These are phyloP conservation scores for Prototheca cutis DNA, from an alignment of 163 green algal genomes.

Conservation along the genomic window DNA sequence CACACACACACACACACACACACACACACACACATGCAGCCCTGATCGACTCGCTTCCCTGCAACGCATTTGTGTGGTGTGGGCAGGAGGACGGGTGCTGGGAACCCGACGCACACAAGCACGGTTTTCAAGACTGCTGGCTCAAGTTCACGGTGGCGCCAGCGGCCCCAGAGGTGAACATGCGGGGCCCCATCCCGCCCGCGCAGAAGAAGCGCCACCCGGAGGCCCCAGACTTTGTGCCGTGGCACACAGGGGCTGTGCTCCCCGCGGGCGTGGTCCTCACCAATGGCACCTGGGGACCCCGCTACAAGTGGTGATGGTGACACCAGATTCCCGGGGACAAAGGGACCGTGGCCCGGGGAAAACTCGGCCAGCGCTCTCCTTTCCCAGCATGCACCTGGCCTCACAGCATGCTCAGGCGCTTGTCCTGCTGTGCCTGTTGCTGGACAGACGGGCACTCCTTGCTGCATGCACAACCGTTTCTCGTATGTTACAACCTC, in stretches of 20 bases:
- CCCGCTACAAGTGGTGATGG: slow-evolving; percentile 47
- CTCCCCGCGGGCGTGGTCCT: slow-evolving; percentile 42
- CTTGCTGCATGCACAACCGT: no score
- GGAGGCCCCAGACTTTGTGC: slow-evolving; percentile 31
- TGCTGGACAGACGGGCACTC: no score
- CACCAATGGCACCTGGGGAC: slow-evolving; percentile 52
- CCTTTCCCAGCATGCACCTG: no score
- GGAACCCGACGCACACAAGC: slow-evolving; percentile 67
- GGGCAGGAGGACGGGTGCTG: slow-evolving; percentile 50
- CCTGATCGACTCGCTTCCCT: slow-evolving; percentile 46
- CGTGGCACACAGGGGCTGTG: slow-evolving; percentile 57
- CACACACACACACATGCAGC: background rate
- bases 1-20: no score
- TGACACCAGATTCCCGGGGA: no score
- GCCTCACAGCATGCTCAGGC: no score
- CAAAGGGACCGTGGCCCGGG: no score
- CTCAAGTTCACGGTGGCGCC: slow-evolving; percentile 73
- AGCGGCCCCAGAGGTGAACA: slow-evolving; percentile 67
- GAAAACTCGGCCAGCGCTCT: no score
- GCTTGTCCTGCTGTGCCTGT: no score
- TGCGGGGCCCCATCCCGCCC: slow-evolving; percentile 36
- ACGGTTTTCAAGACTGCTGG: slow-evolving; percentile 73
- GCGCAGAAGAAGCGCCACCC: slow-evolving; percentile 34
- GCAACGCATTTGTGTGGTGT: slow-evolving; percentile 73
- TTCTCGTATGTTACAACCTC: no score